A percentile compares a stretch with the other conserved stretches of the same genome.
Evolutionary conservation across 768 basidiomycete species (phyloP).

Genomic region (Collybia mongolica): DNA sequence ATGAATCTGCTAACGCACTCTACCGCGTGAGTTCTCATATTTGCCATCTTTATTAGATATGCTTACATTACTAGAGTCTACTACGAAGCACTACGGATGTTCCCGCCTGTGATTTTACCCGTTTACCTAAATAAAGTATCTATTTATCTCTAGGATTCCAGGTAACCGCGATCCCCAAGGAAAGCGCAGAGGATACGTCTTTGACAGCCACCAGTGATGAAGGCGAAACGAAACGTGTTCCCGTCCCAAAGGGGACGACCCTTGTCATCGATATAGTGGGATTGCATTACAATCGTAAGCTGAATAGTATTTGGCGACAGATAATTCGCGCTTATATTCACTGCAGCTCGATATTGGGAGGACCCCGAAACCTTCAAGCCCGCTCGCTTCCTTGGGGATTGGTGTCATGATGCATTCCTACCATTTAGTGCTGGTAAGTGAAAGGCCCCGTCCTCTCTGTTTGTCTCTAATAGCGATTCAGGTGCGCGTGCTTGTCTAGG

Average conservation of each 20-base stretch:
- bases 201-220: slow-evolving; percentile 28
- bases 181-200: slow-evolving; percentile 43
- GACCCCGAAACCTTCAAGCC: slow-evolving; percentile 46
- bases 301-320: slow-evolving; percentile 2
- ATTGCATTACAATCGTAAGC: slow-evolving; percentile 52
- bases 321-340: background rate
- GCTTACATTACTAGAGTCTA: slow-evolving; percentile 32
- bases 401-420: slow-evolving; percentile 52
- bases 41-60: background rate
- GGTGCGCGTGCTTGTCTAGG: slow-evolving; percentile 47
- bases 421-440: slow-evolving; percentile 47
- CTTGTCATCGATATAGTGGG: slow-evolving; percentile 35
- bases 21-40: slow-evolving; percentile 30
- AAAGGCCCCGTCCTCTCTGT: background rate
- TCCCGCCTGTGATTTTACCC: slow-evolving; percentile 34
- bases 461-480: slow-evolving; percentile 6
- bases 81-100: slow-evolving; percentile 51
- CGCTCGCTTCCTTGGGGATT: slow-evolving; percentile 49
- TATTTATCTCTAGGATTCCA: background rate
- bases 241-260: slow-evolving; percentile 40
- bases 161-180: slow-evolving; percentile 45
- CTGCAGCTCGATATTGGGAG: slow-evolving; percentile 53
- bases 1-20: slow-evolving; percentile 36
- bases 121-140: background rate
- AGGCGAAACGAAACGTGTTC: slow-evolving; percentile 37